A percentile compares a stretch with the other conserved stretches of the same genome.
phyloP scores from a whole-genome alignment of 441 rosid genomes.

The Gossypium lobatum region DNA sequence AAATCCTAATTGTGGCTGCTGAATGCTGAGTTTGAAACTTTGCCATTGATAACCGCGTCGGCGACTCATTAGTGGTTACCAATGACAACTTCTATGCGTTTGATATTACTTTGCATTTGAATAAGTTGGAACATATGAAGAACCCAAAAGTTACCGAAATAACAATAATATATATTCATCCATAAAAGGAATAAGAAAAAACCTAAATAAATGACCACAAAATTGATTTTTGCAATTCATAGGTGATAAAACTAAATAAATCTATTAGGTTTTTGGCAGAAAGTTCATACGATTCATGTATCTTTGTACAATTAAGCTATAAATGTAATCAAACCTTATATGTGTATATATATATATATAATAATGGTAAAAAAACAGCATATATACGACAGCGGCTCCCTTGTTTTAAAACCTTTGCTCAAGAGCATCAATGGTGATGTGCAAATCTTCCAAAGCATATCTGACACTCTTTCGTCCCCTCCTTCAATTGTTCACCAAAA shows the following conservation, averaged over 20 bases:
- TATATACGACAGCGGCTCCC: neutral
- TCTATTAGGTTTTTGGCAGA: neutral
- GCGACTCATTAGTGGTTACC: too few relatives aligned
- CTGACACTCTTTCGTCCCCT: constrained; percentile 8
- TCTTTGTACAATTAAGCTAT: neutral
- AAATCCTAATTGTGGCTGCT: too few relatives aligned
- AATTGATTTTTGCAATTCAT: neutral
- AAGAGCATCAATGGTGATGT: too few relatives aligned
- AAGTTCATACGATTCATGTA: neutral
- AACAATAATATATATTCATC: too few relatives aligned
- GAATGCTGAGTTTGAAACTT: too few relatives aligned
- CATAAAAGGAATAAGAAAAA: neutral
- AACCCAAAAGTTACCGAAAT: too few relatives aligned
- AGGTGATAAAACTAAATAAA: neutral
- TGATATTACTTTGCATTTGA: too few relatives aligned
- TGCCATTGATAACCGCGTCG: too few relatives aligned
- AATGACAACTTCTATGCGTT: too few relatives aligned
- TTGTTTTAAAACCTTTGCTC: neutral
- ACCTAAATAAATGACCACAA: neutral
- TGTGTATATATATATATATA: neutral
- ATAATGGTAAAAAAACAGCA: too few relatives aligned
- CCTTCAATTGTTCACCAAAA: constrained; percentile 7
- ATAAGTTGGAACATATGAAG: too few relatives aligned
- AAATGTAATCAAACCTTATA: neutral
- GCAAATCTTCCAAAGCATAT: too few relatives aligned